phyloP scores from a whole-genome alignment of 192 early-diverging fungal species.

The Endogone sp. region DNA sequence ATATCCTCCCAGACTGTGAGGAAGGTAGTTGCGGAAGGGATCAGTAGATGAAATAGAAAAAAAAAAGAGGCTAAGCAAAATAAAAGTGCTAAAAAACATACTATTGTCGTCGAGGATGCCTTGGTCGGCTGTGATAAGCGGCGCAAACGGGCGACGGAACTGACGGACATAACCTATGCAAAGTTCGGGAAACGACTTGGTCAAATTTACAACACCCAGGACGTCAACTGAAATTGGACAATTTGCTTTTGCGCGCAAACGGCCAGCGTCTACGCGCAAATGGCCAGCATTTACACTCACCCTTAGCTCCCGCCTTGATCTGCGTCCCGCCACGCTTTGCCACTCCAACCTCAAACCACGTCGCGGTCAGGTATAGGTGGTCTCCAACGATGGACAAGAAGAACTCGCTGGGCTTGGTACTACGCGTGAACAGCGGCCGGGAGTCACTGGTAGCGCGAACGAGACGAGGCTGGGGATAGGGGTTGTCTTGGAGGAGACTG shows the following conservation, averaged over 20 bases:
- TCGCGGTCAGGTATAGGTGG: constrained; percentile 22
- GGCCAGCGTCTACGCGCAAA: not conserved
- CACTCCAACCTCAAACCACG: constrained; percentile 8
- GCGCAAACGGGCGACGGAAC: not conserved
- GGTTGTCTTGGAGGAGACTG: constrained; percentile 26
- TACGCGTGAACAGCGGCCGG: not conserved
- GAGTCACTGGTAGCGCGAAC: constrained; percentile 3
- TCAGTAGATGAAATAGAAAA: no score
- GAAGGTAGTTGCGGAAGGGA: not conserved
- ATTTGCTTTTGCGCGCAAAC: no score
- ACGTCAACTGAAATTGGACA: no score
- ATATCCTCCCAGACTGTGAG: constrained; percentile 11
- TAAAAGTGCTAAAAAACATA: not conserved
- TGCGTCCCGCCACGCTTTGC: not conserved
- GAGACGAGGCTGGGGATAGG: constrained; percentile 21
- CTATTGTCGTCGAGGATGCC: not conserved
- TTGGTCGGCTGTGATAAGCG: not conserved
- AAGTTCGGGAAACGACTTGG: no score
- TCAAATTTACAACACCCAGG: no score
- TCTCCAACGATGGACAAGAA: constrained; percentile 8
- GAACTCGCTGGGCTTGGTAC: constrained; percentile 5
- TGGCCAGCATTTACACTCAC: not conserved
- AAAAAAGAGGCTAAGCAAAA: no score
- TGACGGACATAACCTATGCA: not conserved
- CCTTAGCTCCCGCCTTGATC: not conserved